Conservation (phyloP, 2,329 filamentous ascomycete species). For the Decorospora gaudefroyi region DNA sequence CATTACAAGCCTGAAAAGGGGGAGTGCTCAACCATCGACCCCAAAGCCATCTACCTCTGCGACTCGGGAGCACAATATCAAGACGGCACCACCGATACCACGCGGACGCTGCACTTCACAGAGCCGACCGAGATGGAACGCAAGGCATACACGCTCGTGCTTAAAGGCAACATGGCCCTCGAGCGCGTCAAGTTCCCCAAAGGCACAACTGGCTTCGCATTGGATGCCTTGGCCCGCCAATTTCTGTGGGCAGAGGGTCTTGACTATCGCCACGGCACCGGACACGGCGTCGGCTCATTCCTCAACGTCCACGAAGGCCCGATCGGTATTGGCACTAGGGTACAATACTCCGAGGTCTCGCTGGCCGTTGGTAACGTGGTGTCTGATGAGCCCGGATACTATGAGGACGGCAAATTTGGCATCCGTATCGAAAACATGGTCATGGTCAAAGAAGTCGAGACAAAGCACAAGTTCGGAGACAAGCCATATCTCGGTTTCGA, state of each 20-base stretch:
- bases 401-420: slow-evolving; percentile 92
- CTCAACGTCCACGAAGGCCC: slow-evolving; percentile 97
- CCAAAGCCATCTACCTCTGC: slow-evolving; percentile 85
- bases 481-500: slow-evolving; percentile 95
- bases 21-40: slow-evolving; percentile 81
- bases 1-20: slow-evolving; percentile 88
- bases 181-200: slow-evolving; percentile 90
- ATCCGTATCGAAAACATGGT: slow-evolving; percentile 97
- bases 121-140: slow-evolving; percentile 80
- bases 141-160: slow-evolving; percentile 87
- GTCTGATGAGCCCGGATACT: slow-evolving; percentile 95
- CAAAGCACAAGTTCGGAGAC: slow-evolving; percentile 85
- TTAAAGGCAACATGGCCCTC: slow-evolving; percentile 91
- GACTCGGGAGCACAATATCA: slow-evolving; percentile 96
- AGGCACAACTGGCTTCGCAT: slow-evolving; percentile 88
- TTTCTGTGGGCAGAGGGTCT: slow-evolving; percentile 91
- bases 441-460: slow-evolving; percentile 86
- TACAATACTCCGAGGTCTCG: slow-evolving; percentile 89
- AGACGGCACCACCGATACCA: slow-evolving; percentile 95
- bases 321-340: slow-evolving; percentile 90
- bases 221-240: slow-evolving; percentile 87
- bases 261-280: slow-evolving; percentile 95
- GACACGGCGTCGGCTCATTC: slow-evolving; percentile 92
- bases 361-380: slow-evolving; percentile 91
- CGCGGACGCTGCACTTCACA: slow-evolving; percentile 89